Base-by-base conservation (phyloP, 345 rosid genomes). In the Kernera saxatilis region DNA sequence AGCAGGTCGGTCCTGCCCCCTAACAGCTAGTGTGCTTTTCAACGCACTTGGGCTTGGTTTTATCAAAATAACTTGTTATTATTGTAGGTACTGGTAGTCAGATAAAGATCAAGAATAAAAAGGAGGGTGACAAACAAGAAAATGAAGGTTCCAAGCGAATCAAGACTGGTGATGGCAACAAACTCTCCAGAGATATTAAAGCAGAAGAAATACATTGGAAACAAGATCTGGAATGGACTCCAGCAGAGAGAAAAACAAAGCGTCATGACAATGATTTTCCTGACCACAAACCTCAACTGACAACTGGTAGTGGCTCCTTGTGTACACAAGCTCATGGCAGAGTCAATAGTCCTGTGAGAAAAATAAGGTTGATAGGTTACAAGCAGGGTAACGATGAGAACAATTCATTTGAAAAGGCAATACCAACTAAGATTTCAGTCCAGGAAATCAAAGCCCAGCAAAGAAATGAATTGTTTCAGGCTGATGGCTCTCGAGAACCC, bases 21-120 rank as follows among this genome's bases (percentile, higher is more conserved):
- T 37, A 8, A 29, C 46, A 43, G 52, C 65, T 75, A 27, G 18
- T 37, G 29, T 75, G 39, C 39, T 61, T 75, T 63, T 10, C 37
- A 37, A 55, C 17, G 36, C 35, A 45, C 29, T 6, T 37, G 21
- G 39, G 23, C 15, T 27, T 29, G 8, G 13, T 8, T 58, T 62
- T 19, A 25, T 62, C 23, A 33, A 51, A 13, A 25, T 18, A 51
- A 51, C 54, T 69, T 69, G 49, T 54, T 59, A 6, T 32, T 62
- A 63, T 60, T 73, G 41, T 66, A 81, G 87, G 83, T 69, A 79
- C 62, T 55, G 70, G 60, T 39, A 68, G 64, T 67, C 80, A 69
- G 76, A 36, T 70, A 68, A 83, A 79, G 63, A 55, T 54, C 69
- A 84, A 70, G 73, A 83, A 46, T 69, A 82, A 82, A 85, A 79